A percentile compares a stretch with the other conserved stretches of the same genome.
phyloP scores from a whole-genome alignment of 345 rosid species.

The Euphorbia pulcherrima region DNA sequence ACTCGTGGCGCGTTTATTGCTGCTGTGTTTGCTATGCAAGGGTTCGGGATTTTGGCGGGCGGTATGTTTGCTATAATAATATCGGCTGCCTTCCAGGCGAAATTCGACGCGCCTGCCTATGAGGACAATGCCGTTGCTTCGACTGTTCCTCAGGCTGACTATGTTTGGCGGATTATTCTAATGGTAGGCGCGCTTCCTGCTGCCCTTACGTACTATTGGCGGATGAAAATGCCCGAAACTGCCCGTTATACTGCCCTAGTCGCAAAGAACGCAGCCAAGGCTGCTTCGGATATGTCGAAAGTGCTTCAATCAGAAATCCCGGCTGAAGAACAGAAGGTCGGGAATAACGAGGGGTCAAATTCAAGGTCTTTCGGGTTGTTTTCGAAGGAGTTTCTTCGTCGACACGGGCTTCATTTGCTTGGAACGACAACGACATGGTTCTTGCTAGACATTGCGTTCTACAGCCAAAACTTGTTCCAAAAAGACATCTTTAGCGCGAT shows the following conservation, averaged over 20 bases:
- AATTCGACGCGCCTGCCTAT: constrained; percentile 12
- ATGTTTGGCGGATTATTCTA: constrained; percentile 26
- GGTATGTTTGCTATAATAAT: constrained; percentile 21
- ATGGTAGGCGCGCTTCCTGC: constrained; percentile 31
- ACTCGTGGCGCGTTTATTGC: constrained; percentile 31
- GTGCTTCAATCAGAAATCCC: constrained; percentile 15
- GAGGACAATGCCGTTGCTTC: background rate
- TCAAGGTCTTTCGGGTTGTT: constrained; percentile 25
- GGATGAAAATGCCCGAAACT: constrained; percentile 33
- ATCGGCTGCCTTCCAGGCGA: constrained; percentile 15
- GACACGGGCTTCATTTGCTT: constrained; percentile 26
- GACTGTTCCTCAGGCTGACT: constrained; percentile 23
- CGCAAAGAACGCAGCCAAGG: constrained; percentile 26
- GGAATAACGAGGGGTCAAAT: background rate
- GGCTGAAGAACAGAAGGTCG: constrained; percentile 10
- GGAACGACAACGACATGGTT: constrained; percentile 31
- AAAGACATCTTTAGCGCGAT: constrained; percentile 26
- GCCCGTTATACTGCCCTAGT: constrained; percentile 30
- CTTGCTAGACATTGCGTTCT: constrained; percentile 25
- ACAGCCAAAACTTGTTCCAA: constrained; percentile 31
- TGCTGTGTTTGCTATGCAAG: constrained; percentile 34
- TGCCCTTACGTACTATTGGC: constrained; percentile 27
- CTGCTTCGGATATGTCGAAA: constrained; percentile 28
- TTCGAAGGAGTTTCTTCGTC: constrained; percentile 16
- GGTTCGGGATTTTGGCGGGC: constrained; percentile 30